Conservation (phyloP, 495 filamentous ascomycete species). For the Tuber aestivum region DNA sequence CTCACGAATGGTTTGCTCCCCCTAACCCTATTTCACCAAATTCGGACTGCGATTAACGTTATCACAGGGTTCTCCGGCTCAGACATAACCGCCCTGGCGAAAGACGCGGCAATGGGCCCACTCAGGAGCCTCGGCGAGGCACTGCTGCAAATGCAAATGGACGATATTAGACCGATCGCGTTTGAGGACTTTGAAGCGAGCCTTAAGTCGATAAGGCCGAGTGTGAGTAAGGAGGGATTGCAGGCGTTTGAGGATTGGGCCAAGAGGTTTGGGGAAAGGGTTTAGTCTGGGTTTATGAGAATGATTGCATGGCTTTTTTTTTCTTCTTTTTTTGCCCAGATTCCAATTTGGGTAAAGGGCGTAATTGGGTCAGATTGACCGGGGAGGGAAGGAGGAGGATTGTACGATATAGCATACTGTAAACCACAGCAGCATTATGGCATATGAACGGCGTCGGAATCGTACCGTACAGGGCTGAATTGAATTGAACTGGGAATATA, state of each 20-base stretch:
- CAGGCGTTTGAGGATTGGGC: slow-evolving; percentile 93
- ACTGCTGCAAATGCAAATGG: slow-evolving; percentile 81
- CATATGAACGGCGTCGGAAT: background rate
- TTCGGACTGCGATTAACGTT: background rate
- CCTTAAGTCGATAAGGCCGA: slow-evolving; percentile 78
- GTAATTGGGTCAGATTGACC: background rate
- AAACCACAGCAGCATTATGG: background rate
- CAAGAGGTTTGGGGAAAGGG: slow-evolving; percentile 82
- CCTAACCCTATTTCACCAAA: slow-evolving; percentile 11
- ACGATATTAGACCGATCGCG: slow-evolving; percentile 83
- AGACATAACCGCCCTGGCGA: slow-evolving; percentile 93
- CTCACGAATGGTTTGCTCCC: slow-evolving; percentile 70
- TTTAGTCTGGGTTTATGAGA: slow-evolving; percentile 50
- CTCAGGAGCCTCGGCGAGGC: slow-evolving; percentile 86
- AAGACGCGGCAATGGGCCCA: slow-evolving; percentile 97
- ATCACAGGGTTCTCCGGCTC: slow-evolving; percentile 84
- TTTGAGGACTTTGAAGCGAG: slow-evolving; percentile 80
- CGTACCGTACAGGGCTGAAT: background rate
- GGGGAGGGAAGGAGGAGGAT: background rate
- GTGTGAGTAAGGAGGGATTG: slow-evolving; percentile 77
- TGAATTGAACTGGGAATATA: background rate
- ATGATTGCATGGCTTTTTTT: background rate
- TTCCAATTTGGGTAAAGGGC: background rate
- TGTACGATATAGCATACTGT: background rate
- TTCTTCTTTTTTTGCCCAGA: background rate